Evolutionary conservation across 257 asterid genomes (phyloP).

Genomic region (Thymus mandschuricus): DNA sequence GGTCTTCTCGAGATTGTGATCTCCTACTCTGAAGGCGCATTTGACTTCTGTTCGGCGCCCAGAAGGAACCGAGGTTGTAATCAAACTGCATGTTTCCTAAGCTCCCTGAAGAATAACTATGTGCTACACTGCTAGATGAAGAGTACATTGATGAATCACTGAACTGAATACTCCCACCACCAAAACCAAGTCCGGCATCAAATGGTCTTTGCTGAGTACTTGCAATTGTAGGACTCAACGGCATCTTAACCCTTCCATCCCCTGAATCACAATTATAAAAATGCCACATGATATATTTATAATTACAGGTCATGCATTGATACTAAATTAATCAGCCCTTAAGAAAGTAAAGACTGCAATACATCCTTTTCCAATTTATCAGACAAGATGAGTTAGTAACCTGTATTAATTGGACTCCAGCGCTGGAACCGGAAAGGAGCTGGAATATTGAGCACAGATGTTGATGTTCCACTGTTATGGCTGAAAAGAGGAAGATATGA

Average conservation of each 20-base stretch:
- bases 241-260: slow-evolving; percentile 83
- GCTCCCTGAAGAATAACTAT: slow-evolving; percentile 89
- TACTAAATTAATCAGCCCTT: not conserved
- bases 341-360: slow-evolving; percentile 19
- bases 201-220: slow-evolving; percentile 61
- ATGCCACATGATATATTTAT: slow-evolving; percentile 5
- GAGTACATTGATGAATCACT: slow-evolving; percentile 63
- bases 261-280: slow-evolving; percentile 48
- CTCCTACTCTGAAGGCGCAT: slow-evolving; percentile 82
- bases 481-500: slow-evolving; percentile 73
- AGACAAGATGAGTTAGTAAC: slow-evolving; percentile 37
- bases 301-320: not conserved
- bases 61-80: slow-evolving; percentile 52
- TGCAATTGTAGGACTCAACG: slow-evolving; percentile 83
- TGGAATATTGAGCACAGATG: slow-evolving; percentile 68
- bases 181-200: slow-evolving; percentile 49
- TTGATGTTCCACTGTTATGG: slow-evolving; percentile 54
- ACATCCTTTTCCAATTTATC: not conserved
- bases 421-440: slow-evolving; percentile 78
- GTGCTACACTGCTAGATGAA: slow-evolving; percentile 76
- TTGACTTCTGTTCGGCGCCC: slow-evolving; percentile 73
- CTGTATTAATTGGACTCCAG: slow-evolving; percentile 91
- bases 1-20: slow-evolving; percentile 96
- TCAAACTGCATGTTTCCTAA: slow-evolving; percentile 81
- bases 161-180: slow-evolving; percentile 56